Percentiles rank a stretch among this genome's conserved stretches.
These are phyloP conservation scores for Aureococcus anophagefferens DNA, from an alignment of 108 stramenopile species.

Conservation along the genomic window DNA sequence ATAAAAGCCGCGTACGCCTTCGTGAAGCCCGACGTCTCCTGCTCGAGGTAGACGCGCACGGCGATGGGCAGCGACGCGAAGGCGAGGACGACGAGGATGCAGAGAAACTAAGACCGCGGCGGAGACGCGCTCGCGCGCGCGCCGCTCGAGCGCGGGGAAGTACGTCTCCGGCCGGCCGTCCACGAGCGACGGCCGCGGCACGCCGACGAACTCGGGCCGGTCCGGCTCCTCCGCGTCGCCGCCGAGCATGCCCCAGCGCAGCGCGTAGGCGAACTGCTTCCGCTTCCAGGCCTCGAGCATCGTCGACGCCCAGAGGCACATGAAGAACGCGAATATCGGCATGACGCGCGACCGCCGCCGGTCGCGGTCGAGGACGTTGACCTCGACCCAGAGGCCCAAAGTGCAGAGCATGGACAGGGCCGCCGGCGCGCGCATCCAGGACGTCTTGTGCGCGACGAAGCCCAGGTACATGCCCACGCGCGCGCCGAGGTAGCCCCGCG, in stretches of 20 bases:
- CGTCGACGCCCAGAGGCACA: constrained; percentile 2
- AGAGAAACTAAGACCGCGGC: too few relatives aligned
- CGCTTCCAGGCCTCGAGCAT: constrained; percentile 21
- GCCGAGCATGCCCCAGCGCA: constrained; percentile 14
- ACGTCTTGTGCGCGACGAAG: background rate
- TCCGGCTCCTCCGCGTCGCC: background rate
- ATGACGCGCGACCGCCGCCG: background rate
- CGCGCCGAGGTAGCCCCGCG: constrained; percentile 10
- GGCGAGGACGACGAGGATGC: too few relatives aligned
- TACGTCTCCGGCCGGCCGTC: background rate
- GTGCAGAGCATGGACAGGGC: background rate
- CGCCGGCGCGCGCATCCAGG: background rate
- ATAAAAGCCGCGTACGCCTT: background rate
- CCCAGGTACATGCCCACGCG: constrained; percentile 2
- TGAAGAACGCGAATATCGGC: background rate
- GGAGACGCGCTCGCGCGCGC: too few relatives aligned
- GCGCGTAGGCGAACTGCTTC: background rate
- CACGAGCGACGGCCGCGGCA: background rate
- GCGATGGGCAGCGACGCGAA: too few relatives aligned
- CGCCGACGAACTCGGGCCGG: constrained; percentile 13
- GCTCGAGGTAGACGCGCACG: too few relatives aligned
- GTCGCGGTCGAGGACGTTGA: too few relatives aligned
- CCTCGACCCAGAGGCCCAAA: background rate
- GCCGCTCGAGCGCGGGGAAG: background rate
- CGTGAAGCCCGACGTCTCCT: too few relatives aligned